A percentile compares a stretch with the other conserved stretches of the same genome.
Conservation (phyloP, 305 asterid species). For the Solanum hybrid region DNA sequence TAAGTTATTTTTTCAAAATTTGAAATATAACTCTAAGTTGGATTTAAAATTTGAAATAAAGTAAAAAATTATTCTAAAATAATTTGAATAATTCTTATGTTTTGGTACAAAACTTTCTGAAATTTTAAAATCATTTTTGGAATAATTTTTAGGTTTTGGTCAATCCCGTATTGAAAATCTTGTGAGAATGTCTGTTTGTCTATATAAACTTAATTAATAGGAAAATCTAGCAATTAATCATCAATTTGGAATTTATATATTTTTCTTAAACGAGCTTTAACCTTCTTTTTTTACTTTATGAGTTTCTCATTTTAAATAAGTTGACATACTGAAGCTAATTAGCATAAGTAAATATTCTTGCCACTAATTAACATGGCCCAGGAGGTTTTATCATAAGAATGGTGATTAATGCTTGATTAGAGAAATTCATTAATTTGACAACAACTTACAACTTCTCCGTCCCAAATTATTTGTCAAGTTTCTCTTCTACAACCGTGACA, state of each 20-base stretch:
- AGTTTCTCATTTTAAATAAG: not conserved
- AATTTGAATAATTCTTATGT: accelerated
- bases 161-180: not conserved
- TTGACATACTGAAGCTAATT: no score
- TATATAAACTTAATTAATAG: not conserved
- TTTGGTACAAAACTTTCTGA: not conserved
- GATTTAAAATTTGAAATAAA: no score
- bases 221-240: not conserved
- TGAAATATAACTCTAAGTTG: not conserved
- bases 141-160: not conserved
- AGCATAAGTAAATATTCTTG: no score
- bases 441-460: no score
- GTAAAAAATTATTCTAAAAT: not conserved
- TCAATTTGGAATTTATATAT: not conserved
- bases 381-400: no score
- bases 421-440: no score
- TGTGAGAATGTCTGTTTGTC: not conserved
- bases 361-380: no score
- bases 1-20: not conserved
- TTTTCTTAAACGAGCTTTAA: not conserved
- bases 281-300: not conserved
- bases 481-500: not conserved
- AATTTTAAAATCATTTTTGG: not conserved
- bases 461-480: no score
- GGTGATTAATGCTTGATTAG: no score